A percentile compares a stretch with the other conserved stretches of the same genome.
Conservation (phyloP, 441 rosid species). For the Francoa sonchifolia region DNA sequence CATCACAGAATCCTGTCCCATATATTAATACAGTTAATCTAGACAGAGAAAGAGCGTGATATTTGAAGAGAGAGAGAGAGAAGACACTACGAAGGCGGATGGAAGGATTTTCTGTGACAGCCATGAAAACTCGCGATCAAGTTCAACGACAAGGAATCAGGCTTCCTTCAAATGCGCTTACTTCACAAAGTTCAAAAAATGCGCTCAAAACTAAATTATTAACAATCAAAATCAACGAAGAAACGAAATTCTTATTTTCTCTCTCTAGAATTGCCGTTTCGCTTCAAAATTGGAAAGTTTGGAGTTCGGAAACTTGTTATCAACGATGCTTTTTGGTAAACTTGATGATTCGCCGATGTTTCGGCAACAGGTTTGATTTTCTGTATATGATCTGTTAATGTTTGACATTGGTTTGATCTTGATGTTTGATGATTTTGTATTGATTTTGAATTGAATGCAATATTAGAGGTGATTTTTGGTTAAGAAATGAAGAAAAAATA, state of each 20-base stretch:
- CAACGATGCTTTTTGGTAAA: slow-evolving; percentile 46
- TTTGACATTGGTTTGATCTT: background rate
- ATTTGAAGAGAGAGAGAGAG: background rate
- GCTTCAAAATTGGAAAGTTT: slow-evolving; percentile 7
- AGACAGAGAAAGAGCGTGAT: background rate
- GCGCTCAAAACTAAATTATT: slow-evolving; percentile 13
- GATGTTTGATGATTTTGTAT: background rate
- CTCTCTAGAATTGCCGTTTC: background rate
- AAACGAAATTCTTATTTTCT: background rate
- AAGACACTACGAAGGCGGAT: no score
- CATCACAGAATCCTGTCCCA: no score
- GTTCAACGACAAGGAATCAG: slow-evolving; percentile 9
- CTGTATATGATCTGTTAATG: background rate
- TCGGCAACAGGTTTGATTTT: slow-evolving; percentile 68
- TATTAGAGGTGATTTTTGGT: no score
- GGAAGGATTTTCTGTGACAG: slow-evolving; percentile 18
- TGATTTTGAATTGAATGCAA: no score
- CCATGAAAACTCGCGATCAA: slow-evolving; percentile 40
- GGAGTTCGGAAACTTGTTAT: slow-evolving; percentile 4
- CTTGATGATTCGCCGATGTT: slow-evolving; percentile 82
- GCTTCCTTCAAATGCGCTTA: slow-evolving; percentile 25
- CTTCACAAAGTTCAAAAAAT: no score
- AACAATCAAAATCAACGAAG: slow-evolving; percentile 9
- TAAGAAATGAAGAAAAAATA: no score
- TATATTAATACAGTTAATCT: background rate